Conservation (phyloP, 129 eudicot genomes). For the Escallonia rubra region DNA sequence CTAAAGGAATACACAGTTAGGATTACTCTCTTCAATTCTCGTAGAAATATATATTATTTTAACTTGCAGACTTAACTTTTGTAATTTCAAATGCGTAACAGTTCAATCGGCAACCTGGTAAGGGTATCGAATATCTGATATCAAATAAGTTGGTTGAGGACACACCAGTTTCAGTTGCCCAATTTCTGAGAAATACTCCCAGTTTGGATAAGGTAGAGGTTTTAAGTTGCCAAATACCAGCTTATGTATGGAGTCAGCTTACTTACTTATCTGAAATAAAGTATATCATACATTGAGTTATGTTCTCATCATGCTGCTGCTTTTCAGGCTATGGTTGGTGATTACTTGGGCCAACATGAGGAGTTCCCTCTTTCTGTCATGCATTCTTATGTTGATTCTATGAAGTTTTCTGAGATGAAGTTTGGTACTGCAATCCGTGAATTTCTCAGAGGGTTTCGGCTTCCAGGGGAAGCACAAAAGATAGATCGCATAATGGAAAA, state of each 20-base stretch:
- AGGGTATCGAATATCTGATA: slow-evolving; percentile 71
- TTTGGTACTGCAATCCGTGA: slow-evolving; percentile 86
- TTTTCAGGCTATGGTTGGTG: slow-evolving; percentile 92
- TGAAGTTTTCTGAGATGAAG: slow-evolving; percentile 84
- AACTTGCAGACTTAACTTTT: slow-evolving; percentile 9
- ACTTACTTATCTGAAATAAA: not conserved
- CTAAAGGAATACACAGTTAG: not conserved
- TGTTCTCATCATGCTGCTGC: slow-evolving; percentile 1
- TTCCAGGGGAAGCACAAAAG: slow-evolving; percentile 99
- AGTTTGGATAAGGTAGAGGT: slow-evolving; percentile 68
- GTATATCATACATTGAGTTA: slow-evolving; percentile 2
- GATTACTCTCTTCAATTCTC: too few species aligned
- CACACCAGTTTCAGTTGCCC: slow-evolving; percentile 88
- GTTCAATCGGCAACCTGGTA: slow-evolving; percentile 84
- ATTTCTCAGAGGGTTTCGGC: slow-evolving; percentile 89
- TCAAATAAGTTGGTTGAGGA: slow-evolving; percentile 78
- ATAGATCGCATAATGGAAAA: slow-evolving; percentile 98
- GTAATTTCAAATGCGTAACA: slow-evolving; percentile 24
- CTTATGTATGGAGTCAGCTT: too few species aligned
- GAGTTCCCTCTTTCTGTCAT: slow-evolving; percentile 96
- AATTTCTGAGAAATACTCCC: slow-evolving; percentile 76
- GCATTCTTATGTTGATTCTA: slow-evolving; percentile 98
- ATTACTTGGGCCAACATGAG: slow-evolving; percentile 96
- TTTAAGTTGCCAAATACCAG: too few species aligned
- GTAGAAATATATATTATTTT: not conserved